Evolutionary conservation across 2,329 filamentous ascomycete species (phyloP).

Genomic region (Clarireedia paspali): DNA sequence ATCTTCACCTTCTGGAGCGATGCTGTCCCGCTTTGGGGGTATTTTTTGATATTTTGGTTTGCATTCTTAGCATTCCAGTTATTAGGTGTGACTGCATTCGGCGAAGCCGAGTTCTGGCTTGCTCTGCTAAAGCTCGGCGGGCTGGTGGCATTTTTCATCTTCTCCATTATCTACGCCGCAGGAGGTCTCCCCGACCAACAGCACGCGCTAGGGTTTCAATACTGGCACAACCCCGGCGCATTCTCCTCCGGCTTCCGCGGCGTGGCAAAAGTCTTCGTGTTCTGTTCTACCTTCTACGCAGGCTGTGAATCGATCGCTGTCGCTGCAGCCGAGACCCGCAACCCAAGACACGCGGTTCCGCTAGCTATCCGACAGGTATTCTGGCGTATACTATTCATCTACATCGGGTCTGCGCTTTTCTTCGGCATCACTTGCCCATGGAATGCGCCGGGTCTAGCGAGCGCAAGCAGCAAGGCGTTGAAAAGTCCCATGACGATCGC

Average conservation of each 20-base stretch:
- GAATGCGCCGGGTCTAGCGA: slow-evolving; percentile 56
- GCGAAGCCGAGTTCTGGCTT: slow-evolving; percentile 75
- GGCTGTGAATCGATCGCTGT: slow-evolving; percentile 56
- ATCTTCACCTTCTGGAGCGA: slow-evolving; percentile 61
- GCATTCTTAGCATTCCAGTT: slow-evolving; percentile 62
- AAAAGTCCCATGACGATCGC: slow-evolving; percentile 69
- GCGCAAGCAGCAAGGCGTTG: slow-evolving; percentile 53
- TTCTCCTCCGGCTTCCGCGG: slow-evolving; percentile 63
- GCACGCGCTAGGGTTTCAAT: slow-evolving; percentile 53
- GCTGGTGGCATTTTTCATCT: slow-evolving; percentile 64
- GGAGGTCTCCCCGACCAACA: slow-evolving; percentile 58
- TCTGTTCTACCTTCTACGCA: slow-evolving; percentile 63
- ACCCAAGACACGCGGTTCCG: slow-evolving; percentile 38
- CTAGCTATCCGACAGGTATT: slow-evolving; percentile 82
- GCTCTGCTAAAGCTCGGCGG: slow-evolving; percentile 64
- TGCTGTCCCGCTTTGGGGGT: slow-evolving; percentile 55
- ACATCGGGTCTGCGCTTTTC: slow-evolving; percentile 69
- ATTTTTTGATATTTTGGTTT: slow-evolving; percentile 69
- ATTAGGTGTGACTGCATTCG: slow-evolving; percentile 65
- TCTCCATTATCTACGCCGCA: slow-evolving; percentile 63
- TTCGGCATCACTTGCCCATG: slow-evolving; percentile 68
- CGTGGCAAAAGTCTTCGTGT: slow-evolving; percentile 59
- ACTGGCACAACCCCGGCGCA: slow-evolving; percentile 65
- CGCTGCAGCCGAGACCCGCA: slow-evolving; percentile 45
- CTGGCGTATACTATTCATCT: slow-evolving; percentile 84